Percentiles rank a stretch among this genome's conserved stretches.
phyloP scores from a whole-genome alignment of 2,329 filamentous ascomycete species.

The Bipolaris oryzae region DNA sequence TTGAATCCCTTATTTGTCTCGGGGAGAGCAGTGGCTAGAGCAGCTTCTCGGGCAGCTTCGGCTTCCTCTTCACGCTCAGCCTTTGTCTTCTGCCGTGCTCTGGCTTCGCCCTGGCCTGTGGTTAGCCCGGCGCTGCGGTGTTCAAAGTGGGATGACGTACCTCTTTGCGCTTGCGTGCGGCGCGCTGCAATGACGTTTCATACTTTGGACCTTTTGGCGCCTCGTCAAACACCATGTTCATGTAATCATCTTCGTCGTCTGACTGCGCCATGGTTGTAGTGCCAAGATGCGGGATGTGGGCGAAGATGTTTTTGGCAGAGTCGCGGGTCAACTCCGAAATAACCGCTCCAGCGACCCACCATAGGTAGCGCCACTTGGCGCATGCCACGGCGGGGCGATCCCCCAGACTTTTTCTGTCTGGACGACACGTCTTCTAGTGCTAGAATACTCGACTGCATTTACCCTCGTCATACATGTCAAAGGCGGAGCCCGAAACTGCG shows the following conservation, averaged over 20 bases:
- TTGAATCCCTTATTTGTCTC: constrained; percentile 82
- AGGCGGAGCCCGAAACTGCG: neutral
- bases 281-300: neutral
- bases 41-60: constrained; percentile 72
- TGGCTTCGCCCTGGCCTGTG: constrained; percentile 33
- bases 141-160: constrained; percentile 34
- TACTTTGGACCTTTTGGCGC: constrained; percentile 54
- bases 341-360: constrained; percentile 17
- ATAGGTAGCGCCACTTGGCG: constrained; percentile 23
- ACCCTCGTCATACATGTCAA: neutral
- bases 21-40: constrained; percentile 74
- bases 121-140: constrained; percentile 19
- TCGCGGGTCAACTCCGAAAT: constrained; percentile 15
- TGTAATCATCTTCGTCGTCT: constrained; percentile 92
- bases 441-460: neutral
- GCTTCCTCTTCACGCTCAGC: constrained; percentile 79
- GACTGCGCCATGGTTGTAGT: constrained; percentile 38
- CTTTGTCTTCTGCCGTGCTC: constrained; percentile 69
- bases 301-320: constrained; percentile 4
- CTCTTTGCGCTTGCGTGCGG: constrained; percentile 60
- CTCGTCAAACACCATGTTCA: constrained; percentile 90
- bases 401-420: constrained; percentile 18
- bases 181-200: constrained; percentile 68
- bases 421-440: constrained; percentile 5
- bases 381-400: constrained; percentile 16